Evolutionary conservation across 345 rosid genomes (phyloP), one percentile per base, ranked within the genome.

Genomic region (Corymbia maculata): DNA sequence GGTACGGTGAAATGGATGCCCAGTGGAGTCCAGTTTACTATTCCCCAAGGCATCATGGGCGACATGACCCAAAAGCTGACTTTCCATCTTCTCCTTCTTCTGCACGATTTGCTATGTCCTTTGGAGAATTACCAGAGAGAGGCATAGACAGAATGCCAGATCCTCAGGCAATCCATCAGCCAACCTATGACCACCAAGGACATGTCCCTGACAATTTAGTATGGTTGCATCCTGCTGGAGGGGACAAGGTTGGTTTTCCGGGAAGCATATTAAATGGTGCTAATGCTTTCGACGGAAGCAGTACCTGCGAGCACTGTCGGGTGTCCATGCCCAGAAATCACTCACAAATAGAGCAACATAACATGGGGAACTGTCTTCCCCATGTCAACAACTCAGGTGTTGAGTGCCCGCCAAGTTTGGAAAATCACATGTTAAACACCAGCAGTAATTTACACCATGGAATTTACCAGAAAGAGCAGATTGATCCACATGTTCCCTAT

Each of bases 1-100:
- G 98, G 92, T 96, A 92, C 87, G 94, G 92, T 93, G 99, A 96
- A 86, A 90, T 92, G 88, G 99, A 98, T 82, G 95, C 94, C 85
- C 57, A 97, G 32, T 93, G 97, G 98, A 94, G 95, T 90, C 93
- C 96, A 52, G 95, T 95, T 88, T 96, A 92, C 90, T 94, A 90
- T 92, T 98, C 99, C 91, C 99, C 99, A 55, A 92, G 96, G 94
- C 98, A 94, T 70, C 95, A 95, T 91, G 98, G 95, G 11, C 94
- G 92, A 85, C 97, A 92, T 88, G 98, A 97, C 88, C 93, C 96
- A 42, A 95, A 98, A 91, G 89, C 92, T 51, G 98, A 96, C 64
- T 94, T 96, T 89, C 95, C 98, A 51, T 89, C 93, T 89, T 95
- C 99, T 26, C 99, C 99, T 85, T 94, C 99, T 70, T 93, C 98